Percentiles rank a stretch among this genome's conserved stretches.
phyloP scores from a whole-genome alignment of 345 rosid species.

The Iberis pinnata region DNA sequence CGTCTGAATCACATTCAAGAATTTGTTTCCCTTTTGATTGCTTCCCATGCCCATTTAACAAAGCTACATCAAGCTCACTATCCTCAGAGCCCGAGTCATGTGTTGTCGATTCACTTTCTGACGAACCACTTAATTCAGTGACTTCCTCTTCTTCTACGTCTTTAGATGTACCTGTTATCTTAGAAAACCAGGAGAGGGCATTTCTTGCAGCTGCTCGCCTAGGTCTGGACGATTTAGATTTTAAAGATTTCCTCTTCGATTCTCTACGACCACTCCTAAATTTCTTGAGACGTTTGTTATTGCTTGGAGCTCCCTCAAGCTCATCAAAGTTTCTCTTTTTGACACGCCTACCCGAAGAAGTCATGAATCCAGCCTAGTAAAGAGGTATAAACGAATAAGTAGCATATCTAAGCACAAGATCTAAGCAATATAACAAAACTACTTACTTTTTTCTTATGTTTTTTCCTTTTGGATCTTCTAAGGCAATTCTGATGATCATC shows the following conservation, averaged over 20 bases:
- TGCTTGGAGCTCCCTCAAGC: constrained; percentile 43
- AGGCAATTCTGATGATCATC: constrained; percentile 49
- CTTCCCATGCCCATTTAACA: constrained; percentile 43
- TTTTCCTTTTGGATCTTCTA: constrained; percentile 70
- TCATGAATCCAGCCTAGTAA: constrained; percentile 67
- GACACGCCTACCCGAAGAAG: constrained; percentile 89
- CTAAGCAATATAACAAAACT: constrained; percentile 6
- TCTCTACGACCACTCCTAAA: constrained; percentile 48
- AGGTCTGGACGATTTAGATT: constrained; percentile 71
- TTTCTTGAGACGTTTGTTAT: constrained; percentile 43
- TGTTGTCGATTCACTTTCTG: constrained; percentile 60
- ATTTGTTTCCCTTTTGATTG: constrained; percentile 67
- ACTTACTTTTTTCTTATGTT: constrained; percentile 63
- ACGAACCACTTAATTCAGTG: constrained; percentile 54
- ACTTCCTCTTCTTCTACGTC: constrained; percentile 66
- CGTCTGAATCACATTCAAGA: constrained; percentile 44
- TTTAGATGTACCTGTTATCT: constrained; percentile 68
- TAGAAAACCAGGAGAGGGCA: constrained; percentile 79
- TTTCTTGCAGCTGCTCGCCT: constrained; percentile 92
- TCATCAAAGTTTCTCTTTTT: constrained; percentile 82
- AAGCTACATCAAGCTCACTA: constrained; percentile 56
- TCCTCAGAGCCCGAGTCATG: constrained; percentile 53
- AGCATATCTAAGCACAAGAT: constrained; percentile 11
- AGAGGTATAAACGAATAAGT: constrained; percentile 15
- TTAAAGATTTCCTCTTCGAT: constrained; percentile 51